Evolutionary conservation across 805 yeast genomes (phyloP).

Genomic region (Pichia membranifaciens): DNA sequence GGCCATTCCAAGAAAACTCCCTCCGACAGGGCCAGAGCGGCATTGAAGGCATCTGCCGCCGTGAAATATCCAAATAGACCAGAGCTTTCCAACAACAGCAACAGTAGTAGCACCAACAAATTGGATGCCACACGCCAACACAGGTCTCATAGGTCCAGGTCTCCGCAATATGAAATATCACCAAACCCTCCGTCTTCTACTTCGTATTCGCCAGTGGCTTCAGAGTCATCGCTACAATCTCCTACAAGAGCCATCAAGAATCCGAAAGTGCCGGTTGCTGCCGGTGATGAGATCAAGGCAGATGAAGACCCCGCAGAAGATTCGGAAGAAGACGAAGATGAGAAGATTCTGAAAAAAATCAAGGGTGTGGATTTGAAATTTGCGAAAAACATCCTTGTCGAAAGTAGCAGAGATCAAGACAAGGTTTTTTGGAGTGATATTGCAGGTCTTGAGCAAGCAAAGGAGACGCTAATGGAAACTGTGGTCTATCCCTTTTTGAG

Average conservation of each 20-base stretch:
- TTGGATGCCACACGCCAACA: background rate
- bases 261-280: constrained; percentile 7
- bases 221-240: background rate
- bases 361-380: constrained; percentile 74
- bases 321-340: constrained; percentile 20
- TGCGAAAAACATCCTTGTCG: constrained; percentile 80
- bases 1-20: constrained; percentile 15
- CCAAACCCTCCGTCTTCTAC: background rate
- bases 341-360: constrained; percentile 38
- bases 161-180: constrained; percentile 1
- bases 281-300: constrained; percentile 27
- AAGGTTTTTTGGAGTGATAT: constrained; percentile 93
- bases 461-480: constrained; percentile 82
- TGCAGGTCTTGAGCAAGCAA: constrained; percentile 88
- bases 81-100: background rate
- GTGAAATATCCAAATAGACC: constrained; percentile 24
- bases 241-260: background rate
- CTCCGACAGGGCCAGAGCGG: constrained; percentile 29
- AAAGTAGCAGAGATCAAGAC: constrained; percentile 84
- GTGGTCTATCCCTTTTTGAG: constrained; percentile 93
- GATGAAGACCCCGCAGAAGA: constrained; percentile 15
- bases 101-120: background rate
- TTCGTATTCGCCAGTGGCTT: constrained; percentile 1
- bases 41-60: constrained; percentile 29
- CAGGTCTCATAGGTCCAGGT: constrained; percentile 1